Evolutionary conservation across 164 flowering plant genomes (phyloP), one percentile per base, ranked within the genome.

Genomic region (Santalum album): DNA sequence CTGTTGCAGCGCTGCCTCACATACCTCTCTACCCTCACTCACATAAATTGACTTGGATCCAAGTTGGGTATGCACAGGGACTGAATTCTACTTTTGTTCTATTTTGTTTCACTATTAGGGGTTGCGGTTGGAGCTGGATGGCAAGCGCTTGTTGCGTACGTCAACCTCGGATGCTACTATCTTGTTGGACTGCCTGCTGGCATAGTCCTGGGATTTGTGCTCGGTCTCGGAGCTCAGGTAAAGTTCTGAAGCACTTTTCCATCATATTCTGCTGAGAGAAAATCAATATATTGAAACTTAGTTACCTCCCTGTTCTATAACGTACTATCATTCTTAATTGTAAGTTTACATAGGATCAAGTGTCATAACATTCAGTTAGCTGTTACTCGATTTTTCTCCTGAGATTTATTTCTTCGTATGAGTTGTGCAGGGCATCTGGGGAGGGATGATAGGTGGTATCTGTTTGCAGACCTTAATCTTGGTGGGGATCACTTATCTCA

Each of bases 61-160:
- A 3, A 14, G 15, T 17, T n/a, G n/a, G n/a, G n/a, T n/a, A n/a
- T n/a, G n/a, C n/a, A n/a, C n/a, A 24, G 23, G 23, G 21, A 23
- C 15, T 56, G 32, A 24, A 21, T 48, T 29, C 17, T 57, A 29
- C 21, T 0, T 45, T 49, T 21, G 39, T 24, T 7, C 25, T 12
- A 44, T 20, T 7, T 49, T 19, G 3, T 45, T 43, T 26, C 32
- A 51, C 34, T 16, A n/a, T 11, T 12, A 78, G 83, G 82, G 24
- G 82, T 78, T 50, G 83, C 78, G 12, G 63, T 79, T 32, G 87
- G 87, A 65, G 84, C 80, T 22, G 84, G 84, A 50, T 81, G 84
- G 84, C 87, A 81, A 57, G 39, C 72, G 4, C 5, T 73, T 26
- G 75, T 82, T 7, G 84, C 82, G 2, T 79, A 77, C 59, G 69